Evolutionary conservation across 2,329 filamentous ascomycete genomes (phyloP).

Genomic region (Phyllosticta citrichinensis): DNA sequence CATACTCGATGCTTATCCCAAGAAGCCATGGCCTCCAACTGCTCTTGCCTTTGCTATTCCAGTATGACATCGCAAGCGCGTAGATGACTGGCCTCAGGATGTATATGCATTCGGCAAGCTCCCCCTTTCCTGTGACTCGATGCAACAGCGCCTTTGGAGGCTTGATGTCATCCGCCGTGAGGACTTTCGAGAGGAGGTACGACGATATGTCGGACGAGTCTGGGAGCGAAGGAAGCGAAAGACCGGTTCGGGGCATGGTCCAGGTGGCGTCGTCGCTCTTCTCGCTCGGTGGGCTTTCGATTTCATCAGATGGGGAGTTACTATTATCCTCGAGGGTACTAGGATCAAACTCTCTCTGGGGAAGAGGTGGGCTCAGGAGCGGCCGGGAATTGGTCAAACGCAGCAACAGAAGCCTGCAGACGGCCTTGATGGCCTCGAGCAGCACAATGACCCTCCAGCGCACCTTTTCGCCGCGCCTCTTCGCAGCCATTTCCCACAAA

Average conservation of each 20-base stretch:
- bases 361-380: slow-evolving; percentile 71
- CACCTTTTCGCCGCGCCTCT: slow-evolving; percentile 67
- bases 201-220: slow-evolving; percentile 71
- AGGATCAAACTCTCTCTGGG: slow-evolving; percentile 72
- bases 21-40: slow-evolving; percentile 90
- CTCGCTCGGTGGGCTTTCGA: slow-evolving; percentile 35
- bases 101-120: slow-evolving; percentile 80
- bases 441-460: slow-evolving; percentile 82
- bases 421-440: slow-evolving; percentile 75
- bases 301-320: slow-evolving; percentile 30
- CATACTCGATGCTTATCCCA: slow-evolving; percentile 75
- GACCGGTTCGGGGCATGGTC: slow-evolving; percentile 89
- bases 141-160: slow-evolving; percentile 81
- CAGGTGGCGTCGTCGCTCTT: slow-evolving; percentile 44
- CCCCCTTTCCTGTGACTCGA: slow-evolving; percentile 60
- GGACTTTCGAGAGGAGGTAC: slow-evolving; percentile 79
- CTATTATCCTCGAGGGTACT: slow-evolving; percentile 44
- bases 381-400: slow-evolving; percentile 75
- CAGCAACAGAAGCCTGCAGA: slow-evolving; percentile 71
- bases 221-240: slow-evolving; percentile 75
- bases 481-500: slow-evolving; percentile 94
- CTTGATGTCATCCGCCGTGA: slow-evolving; percentile 95
- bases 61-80: slow-evolving; percentile 68
- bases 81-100: slow-evolving; percentile 84
- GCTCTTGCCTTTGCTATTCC: slow-evolving; percentile 54